Evolutionary conservation across 2,329 filamentous ascomycete species (phyloP), one percentile per base, ranked within the genome.

Genomic region (Epichloe uncinata): DNA sequence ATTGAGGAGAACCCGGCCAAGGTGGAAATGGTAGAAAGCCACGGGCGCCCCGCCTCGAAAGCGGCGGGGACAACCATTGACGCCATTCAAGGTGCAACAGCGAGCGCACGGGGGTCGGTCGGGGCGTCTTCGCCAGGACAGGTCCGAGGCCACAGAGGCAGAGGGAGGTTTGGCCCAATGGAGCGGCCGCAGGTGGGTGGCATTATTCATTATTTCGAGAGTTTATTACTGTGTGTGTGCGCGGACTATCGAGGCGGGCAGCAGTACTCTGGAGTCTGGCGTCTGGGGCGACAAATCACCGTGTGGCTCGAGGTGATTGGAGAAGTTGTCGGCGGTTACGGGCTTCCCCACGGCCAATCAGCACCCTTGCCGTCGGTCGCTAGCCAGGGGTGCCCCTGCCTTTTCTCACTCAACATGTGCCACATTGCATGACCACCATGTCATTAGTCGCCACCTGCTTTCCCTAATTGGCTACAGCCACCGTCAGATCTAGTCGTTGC

Each of bases 311-410:
- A 48, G 45, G 56, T 61, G 57, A 62, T 61, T 64, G 57, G 63
- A 40, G 56, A 56, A 50, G 49, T 44, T 44, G 58, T 63, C 62
- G 67, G 69, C 69, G 69, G 69, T 61, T 71, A 70, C 59, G 65
- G 57, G 53, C 48, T 41, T 50, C 41, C 46, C 47, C 47, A 42
- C 30, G 53, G 51, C 67, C 67, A 69, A 70, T 69, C 51, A 63
- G 50, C 49, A 45, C 43, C 38, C 58, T 57, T 57, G 50, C 57
- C 61, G 56, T 18, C 2, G 15, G 26, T 15, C 22, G 42, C 42
- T 7, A 18, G n/a, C 26, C n/a, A 11, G 42, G 42, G 42, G 6
- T 5, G 5, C 43, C 42, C 50, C 22, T 36, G 41, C 46, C 42
- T 18, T 34, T 47, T 34, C 13, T 20, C 41, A 30, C 42, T 37